A percentile compares a stretch with the other conserved stretches of the same genome.
These are phyloP conservation scores for Silene uniflora DNA, from an alignment of 148 eudicot genomes.

Conservation along the genomic window DNA sequence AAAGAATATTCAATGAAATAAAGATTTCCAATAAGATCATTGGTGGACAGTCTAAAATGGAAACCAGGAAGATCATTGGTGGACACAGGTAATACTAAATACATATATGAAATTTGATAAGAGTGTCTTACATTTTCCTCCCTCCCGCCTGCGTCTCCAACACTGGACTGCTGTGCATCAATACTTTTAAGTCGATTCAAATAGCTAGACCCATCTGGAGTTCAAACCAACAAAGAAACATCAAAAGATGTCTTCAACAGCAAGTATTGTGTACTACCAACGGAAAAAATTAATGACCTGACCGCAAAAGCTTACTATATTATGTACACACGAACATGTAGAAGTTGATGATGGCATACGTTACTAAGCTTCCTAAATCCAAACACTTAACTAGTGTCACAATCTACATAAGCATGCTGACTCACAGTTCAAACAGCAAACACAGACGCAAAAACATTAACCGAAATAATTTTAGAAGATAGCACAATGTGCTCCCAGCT, in stretches of 20 bases:
- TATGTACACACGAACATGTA: neutral
- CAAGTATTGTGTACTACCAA: neutral
- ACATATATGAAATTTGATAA: neutral
- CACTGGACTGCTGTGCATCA: slow-evolving; percentile 22
- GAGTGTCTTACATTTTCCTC: slow-evolving; percentile 58
- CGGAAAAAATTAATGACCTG: neutral
- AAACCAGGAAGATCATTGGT: neutral
- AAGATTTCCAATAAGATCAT: neutral
- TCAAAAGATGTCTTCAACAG: neutral
- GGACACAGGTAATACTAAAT: neutral
- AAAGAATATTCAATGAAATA: neutral
- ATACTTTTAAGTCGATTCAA: slow-evolving; percentile 34
- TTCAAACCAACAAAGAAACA: slow-evolving; percentile 1
- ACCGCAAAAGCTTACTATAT: neutral
- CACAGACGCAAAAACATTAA: neutral
- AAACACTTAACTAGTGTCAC: neutral
- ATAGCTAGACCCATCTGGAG: slow-evolving; percentile 38
- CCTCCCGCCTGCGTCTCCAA: slow-evolving; percentile 29
- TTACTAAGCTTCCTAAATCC: neutral
- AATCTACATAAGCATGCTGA: neutral
- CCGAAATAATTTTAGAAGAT: neutral
- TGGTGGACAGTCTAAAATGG: neutral
- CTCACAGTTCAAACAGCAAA: neutral
- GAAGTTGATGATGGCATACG: neutral
- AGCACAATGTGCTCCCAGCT: neutral